Conservation (phyloP, 352 stramenopile genomes). For the Ochromonadaceae sp. region DNA sequence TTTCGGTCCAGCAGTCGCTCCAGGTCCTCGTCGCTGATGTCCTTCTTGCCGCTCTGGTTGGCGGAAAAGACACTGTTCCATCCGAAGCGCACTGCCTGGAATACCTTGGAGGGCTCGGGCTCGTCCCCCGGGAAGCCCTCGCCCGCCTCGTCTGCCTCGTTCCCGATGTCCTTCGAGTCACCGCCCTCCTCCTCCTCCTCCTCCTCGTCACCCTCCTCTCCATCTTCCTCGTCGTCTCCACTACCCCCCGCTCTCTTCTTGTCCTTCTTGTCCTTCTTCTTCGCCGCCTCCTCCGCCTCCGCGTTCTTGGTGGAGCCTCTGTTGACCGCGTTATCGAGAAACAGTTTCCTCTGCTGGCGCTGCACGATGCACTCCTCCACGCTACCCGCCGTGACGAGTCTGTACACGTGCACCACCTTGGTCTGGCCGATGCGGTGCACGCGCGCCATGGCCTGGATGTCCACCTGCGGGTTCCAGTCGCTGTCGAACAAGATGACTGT, state of each 20-base stretch:
- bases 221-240: conserved; percentile 45
- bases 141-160: neutral
- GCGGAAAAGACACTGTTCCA: conserved; percentile 19
- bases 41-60: neutral
- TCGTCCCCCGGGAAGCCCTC: neutral
- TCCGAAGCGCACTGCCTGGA: conserved; percentile 19
- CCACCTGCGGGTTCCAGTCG: conserved; percentile 37
- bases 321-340: conserved; percentile 68
- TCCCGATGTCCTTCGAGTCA: neutral
- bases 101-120: neutral
- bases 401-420: conserved; percentile 55
- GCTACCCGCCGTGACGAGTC: conserved; percentile 73
- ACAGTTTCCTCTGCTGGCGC: conserved; percentile 67
- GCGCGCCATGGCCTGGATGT: conserved; percentile 43
- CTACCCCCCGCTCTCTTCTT: conserved; percentile 51
- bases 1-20: conserved; percentile 22
- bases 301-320: conserved; percentile 47
- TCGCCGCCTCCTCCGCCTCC: conserved; percentile 32
- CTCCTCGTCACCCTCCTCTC: neutral
- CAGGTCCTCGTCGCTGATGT: conserved; percentile 20
- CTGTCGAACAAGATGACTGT: conserved; percentile 94
- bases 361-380: conserved; percentile 85
- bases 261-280: conserved; percentile 46
- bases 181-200: neutral
- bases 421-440: conserved; percentile 46